These are phyloP conservation scores for Hippophae tibetana DNA, from an alignment of 306 rosid genomes.

Conservation along the genomic window DNA sequence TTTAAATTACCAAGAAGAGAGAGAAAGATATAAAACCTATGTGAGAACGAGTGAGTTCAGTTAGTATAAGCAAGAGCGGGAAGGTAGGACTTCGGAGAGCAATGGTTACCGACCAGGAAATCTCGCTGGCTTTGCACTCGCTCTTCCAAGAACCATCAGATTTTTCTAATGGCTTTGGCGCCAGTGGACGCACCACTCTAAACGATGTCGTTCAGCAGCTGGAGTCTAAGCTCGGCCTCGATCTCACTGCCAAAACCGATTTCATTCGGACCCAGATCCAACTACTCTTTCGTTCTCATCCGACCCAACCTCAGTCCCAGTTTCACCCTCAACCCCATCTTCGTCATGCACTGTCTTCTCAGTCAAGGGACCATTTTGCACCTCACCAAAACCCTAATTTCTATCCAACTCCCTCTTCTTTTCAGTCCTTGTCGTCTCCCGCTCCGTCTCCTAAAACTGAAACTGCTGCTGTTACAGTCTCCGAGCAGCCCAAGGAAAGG, in stretches of 20 bases:
- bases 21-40: slow-evolving; percentile 11
- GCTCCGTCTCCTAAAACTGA: slow-evolving; percentile 21
- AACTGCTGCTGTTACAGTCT: slow-evolving; percentile 15
- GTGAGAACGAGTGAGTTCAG: slow-evolving; percentile 6
- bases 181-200: slow-evolving; percentile 29
- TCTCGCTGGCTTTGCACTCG: slow-evolving; percentile 47
- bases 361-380: slow-evolving; percentile 42
- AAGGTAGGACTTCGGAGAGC: slow-evolving; percentile 5
- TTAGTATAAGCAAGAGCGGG: slow-evolving; percentile 18
- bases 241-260: slow-evolving; percentile 59
- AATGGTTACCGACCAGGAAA: slow-evolving; percentile 67
- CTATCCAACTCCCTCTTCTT: slow-evolving; percentile 20
- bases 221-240: slow-evolving; percentile 53
- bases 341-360: slow-evolving; percentile 12
- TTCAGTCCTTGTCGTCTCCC: slow-evolving; percentile 2
- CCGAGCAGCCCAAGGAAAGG: slow-evolving; percentile 50
- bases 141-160: slow-evolving; percentile 34
- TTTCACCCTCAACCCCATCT: slow-evolving; percentile 19
- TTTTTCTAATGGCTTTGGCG: slow-evolving; percentile 23
- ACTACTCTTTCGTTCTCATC: slow-evolving; percentile 35
- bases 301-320: background rate
- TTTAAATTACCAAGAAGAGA: slow-evolving; percentile 1
- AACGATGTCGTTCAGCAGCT: slow-evolving; percentile 55
- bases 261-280: slow-evolving; percentile 59
- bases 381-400: slow-evolving; percentile 56